phyloP scores from a whole-genome alignment of 2,329 filamentous ascomycete species.

The Fusarium heterosporum region DNA sequence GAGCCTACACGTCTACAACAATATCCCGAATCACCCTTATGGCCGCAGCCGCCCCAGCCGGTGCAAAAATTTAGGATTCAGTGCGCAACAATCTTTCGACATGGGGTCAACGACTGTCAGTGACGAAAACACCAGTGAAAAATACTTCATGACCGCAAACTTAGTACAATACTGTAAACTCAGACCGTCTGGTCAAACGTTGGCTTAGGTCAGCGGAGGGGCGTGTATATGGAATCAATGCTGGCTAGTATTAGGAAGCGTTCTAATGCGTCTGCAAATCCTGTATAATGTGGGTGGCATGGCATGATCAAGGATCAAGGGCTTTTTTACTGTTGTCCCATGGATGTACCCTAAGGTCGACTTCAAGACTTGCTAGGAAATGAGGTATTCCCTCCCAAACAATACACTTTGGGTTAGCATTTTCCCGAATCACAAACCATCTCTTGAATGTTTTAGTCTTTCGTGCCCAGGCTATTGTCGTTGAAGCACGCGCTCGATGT shows the following conservation, averaged over 20 bases:
- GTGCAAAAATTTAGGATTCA: background rate
- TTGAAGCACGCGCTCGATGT: too few relatives aligned
- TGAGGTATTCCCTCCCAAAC: too few relatives aligned
- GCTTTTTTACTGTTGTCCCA: too few relatives aligned
- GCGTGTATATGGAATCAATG: background rate
- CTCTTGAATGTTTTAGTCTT: too few relatives aligned
- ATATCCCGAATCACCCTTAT: background rate
- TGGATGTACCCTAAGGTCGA: too few relatives aligned
- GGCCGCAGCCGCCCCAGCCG: background rate
- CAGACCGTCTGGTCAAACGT: background rate
- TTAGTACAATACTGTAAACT: background rate
- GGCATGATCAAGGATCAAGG: too few relatives aligned
- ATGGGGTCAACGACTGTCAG: background rate
- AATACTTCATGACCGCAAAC: background rate
- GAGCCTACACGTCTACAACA: background rate
- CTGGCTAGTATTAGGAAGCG: too few relatives aligned
- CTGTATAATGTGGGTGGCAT: too few relatives aligned
- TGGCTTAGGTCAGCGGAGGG: background rate
- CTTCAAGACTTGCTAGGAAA: too few relatives aligned
- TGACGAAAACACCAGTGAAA: background rate
- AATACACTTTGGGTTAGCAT: too few relatives aligned
- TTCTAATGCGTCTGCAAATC: background rate
- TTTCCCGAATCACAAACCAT: too few relatives aligned
- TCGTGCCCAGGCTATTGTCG: too few relatives aligned
- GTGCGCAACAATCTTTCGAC: background rate